Evolutionary conservation across 2,329 filamentous ascomycete genomes (phyloP).

Genomic region (Apiospora aurea): DNA sequence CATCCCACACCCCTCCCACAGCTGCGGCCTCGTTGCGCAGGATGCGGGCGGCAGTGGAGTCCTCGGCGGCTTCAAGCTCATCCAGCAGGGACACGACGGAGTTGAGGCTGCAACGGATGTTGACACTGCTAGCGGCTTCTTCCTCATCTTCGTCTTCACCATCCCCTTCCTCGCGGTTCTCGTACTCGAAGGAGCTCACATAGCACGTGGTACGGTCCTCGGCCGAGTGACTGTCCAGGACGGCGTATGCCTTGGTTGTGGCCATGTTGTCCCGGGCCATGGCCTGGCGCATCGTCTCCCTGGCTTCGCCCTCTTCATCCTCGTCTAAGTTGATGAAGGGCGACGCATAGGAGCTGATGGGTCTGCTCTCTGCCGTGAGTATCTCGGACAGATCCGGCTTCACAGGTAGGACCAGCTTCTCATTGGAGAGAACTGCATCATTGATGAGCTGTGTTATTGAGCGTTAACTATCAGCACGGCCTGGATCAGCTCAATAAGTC

Average conservation of each 20-base stretch:
- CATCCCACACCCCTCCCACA: not conserved
- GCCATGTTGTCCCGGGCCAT: not conserved
- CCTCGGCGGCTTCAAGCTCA: not conserved
- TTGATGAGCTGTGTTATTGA: not conserved
- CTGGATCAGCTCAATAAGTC: not conserved
- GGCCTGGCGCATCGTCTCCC: not conserved
- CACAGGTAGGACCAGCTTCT: not conserved
- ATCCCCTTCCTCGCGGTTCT: not conserved
- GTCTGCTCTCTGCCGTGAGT: not conserved
- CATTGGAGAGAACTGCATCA: not conserved
- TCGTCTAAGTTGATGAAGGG: not conserved
- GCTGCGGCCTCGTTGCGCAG: not conserved
- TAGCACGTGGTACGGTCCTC: not conserved
- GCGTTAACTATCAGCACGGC: not conserved
- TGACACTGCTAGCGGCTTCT: not conserved
- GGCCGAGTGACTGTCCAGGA: slow-evolving; percentile 7
- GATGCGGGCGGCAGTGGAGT: not conserved
- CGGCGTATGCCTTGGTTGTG: not conserved
- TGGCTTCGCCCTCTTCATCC: not conserved
- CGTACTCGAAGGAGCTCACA: not conserved
- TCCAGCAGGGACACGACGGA: not conserved
- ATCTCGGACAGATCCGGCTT: slow-evolving; percentile 5
- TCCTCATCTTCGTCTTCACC: not conserved
- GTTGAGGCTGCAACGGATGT: not conserved
- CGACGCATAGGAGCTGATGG: not conserved